These are phyloP conservation scores for Wickerhamomyces strasburgensis DNA, from an alignment of 805 yeast species.

Conservation along the genomic window DNA sequence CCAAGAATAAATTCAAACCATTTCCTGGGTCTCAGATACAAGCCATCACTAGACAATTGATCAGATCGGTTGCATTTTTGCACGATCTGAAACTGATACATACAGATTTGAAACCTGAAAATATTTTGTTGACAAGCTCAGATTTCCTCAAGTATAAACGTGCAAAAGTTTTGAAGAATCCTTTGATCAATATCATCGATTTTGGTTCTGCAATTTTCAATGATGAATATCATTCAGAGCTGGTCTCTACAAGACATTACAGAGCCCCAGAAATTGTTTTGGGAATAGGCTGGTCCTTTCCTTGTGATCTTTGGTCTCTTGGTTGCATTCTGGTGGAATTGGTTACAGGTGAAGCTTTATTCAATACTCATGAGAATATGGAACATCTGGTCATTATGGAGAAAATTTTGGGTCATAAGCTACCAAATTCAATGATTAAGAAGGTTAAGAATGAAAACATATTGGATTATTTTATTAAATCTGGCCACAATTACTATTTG, in stretches of 20 bases:
- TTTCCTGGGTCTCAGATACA: constrained; percentile 94
- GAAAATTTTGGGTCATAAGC: constrained; percentile 54
- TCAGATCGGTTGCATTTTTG: constrained; percentile 79
- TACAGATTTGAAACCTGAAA: constrained; percentile 96
- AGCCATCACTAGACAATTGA: constrained; percentile 78
- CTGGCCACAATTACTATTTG: constrained; percentile 18
- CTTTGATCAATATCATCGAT: constrained; percentile 85
- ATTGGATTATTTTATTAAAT: constrained; percentile 12
- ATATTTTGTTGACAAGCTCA: constrained; percentile 46
- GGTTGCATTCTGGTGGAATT: constrained; percentile 92
- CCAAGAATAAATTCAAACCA: constrained; percentile 75
- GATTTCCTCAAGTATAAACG: constrained; percentile 20
- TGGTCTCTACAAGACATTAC: constrained; percentile 93
- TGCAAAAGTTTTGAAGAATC: constrained; percentile 57
- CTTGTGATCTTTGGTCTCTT: constrained; percentile 96
- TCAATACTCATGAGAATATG: constrained; percentile 89
- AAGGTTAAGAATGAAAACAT: constrained; percentile 16
- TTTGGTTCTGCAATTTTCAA: constrained; percentile 95
- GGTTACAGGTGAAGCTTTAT: constrained; percentile 89
- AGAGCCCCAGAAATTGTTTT: constrained; percentile 95
- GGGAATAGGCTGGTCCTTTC: constrained; percentile 95
- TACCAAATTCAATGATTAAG: constrained; percentile 34
- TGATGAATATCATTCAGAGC: constrained; percentile 88
- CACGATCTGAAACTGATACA: constrained; percentile 90
- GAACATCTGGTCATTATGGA: constrained; percentile 97